phyloP scores from a whole-genome alignment of 306 rosid genomes.

The Trichosanthes truncata region DNA sequence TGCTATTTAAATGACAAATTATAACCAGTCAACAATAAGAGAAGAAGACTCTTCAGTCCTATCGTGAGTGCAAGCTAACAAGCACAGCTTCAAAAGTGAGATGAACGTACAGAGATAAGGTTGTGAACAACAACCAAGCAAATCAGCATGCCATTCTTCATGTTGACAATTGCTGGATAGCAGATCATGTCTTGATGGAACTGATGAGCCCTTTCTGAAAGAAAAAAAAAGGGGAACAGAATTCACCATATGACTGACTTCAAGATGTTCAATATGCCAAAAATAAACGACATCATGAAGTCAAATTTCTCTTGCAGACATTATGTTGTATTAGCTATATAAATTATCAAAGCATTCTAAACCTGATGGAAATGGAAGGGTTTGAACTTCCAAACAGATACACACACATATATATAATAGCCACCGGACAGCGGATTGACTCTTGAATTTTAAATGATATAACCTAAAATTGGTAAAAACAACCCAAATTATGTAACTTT shows the following conservation, averaged over 20 bases:
- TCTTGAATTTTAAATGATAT: neutral
- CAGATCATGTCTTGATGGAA: constrained; percentile 56
- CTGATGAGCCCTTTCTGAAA: constrained; percentile 40
- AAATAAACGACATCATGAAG: neutral
- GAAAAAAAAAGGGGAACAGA: neutral
- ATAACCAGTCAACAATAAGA: neutral
- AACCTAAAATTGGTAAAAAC: neutral
- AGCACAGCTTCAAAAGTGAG: neutral
- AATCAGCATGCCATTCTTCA: constrained; percentile 85
- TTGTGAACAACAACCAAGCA: constrained; percentile 89
- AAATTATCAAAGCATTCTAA: neutral
- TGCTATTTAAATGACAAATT: neutral
- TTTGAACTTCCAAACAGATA: neutral
- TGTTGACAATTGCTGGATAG: constrained; percentile 44
- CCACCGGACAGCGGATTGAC: neutral
- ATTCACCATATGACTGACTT: neutral
- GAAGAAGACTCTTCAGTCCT: neutral
- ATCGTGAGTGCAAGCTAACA: neutral
- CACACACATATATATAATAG: neutral
- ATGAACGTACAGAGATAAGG: constrained; percentile 68
- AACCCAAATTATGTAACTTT: neutral
- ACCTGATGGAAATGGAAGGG: neutral
- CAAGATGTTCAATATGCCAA: neutral
- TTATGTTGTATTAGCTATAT: neutral
- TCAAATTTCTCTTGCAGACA: neutral